These are phyloP conservation scores for Capronia epimyces DNA, from an alignment of 2,329 filamentous ascomycete genomes.

Conservation along the genomic window DNA sequence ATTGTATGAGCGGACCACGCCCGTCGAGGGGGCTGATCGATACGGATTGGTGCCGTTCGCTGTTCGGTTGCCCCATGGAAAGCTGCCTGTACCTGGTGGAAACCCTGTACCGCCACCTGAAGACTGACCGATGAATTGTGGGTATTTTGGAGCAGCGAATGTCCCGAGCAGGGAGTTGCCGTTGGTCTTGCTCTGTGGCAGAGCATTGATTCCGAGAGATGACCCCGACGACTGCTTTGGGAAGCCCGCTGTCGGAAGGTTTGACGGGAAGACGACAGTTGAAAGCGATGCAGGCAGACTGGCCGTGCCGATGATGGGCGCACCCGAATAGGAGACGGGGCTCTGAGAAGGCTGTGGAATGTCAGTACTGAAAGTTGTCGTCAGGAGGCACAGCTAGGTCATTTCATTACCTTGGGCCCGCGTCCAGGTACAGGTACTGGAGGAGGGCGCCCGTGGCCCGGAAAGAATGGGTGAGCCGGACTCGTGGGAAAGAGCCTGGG, in stretches of 20 bases:
- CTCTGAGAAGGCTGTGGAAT: background rate
- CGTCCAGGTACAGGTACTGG: background rate
- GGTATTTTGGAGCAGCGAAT: conserved; percentile 18
- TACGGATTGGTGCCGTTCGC: conserved; percentile 21
- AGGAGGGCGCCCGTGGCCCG: background rate
- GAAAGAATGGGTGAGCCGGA: background rate
- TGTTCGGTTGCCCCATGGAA: conserved; percentile 20
- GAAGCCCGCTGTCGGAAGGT: conserved; percentile 3
- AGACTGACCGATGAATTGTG: conserved; percentile 13
- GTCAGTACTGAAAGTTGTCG: background rate
- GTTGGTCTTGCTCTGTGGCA: conserved; percentile 20
- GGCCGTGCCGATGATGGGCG: conserved; percentile 14
- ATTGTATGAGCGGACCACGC: conserved; percentile 27
- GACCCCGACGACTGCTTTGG: background rate
- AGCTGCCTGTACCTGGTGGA: conserved; percentile 15
- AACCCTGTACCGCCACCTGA: background rate
- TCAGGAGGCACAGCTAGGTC: background rate
- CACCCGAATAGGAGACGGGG: conserved; percentile 7
- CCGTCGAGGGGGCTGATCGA: conserved; percentile 13
- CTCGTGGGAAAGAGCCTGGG: background rate
- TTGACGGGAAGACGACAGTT: conserved; percentile 7
- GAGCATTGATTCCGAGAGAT: conserved; percentile 13
- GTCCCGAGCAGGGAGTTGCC: conserved; percentile 21
- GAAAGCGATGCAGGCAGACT: conserved; percentile 14
- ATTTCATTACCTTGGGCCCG: background rate